A percentile compares a stretch with the other conserved stretches of the same genome.
These are phyloP conservation scores for Francoa sonchifolia DNA, from an alignment of 441 rosid genomes.

Conservation along the genomic window DNA sequence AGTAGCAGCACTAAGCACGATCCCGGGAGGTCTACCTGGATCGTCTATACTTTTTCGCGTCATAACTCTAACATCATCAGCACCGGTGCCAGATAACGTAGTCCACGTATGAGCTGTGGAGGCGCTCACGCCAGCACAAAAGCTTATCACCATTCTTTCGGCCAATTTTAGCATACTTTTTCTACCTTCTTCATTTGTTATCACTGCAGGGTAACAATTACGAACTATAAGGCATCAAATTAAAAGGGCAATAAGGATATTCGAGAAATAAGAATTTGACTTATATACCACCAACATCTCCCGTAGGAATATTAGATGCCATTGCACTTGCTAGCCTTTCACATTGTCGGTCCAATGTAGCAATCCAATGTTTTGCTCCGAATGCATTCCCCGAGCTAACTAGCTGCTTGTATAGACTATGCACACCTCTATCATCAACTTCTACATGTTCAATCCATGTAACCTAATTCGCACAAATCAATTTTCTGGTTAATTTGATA, in stretches of 20 bases:
- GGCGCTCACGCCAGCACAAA: constrained; percentile 60
- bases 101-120: constrained; percentile 63
- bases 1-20: constrained; percentile 74
- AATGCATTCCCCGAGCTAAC: constrained; percentile 62
- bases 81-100: constrained; percentile 43
- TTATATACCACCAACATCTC: constrained; percentile 26
- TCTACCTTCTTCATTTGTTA: constrained; percentile 61
- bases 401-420: constrained; percentile 43
- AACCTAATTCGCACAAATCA: no score
- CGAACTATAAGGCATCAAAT: neutral
- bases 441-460: constrained; percentile 91
- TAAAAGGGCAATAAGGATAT: neutral
- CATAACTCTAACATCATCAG: constrained; percentile 81
- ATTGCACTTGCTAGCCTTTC: constrained; percentile 81
- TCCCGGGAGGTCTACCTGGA: constrained; percentile 85
- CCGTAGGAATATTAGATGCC: no score
- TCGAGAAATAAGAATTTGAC: no score
- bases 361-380: constrained; percentile 80
- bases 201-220: no score
- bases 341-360: constrained; percentile 58
- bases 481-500: no score
- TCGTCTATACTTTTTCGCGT: constrained; percentile 57
- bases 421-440: constrained; percentile 55
- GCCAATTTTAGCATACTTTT: constrained; percentile 63
- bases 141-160: constrained; percentile 68